phyloP scores from a whole-genome alignment of 2,329 filamentous ascomycete species.

The Diaporthe ampelina region DNA sequence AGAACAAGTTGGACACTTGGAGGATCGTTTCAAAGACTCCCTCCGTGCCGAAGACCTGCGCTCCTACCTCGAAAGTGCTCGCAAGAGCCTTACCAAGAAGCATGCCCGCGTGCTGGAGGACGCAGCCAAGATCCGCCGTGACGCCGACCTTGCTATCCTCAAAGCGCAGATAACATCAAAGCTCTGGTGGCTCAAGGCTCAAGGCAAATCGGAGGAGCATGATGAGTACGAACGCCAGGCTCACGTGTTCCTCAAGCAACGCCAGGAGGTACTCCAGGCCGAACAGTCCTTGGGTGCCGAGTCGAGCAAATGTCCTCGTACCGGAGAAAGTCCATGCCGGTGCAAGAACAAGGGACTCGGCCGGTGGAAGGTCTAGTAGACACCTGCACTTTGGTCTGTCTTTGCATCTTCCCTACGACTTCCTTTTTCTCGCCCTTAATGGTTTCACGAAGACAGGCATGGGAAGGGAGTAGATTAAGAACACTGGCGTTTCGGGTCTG shows the following conservation, averaged over 20 bases:
- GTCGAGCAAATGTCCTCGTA: slow-evolving; percentile 21
- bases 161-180: slow-evolving; percentile 69
- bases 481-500: slow-evolving; percentile 32
- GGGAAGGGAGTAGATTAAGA: slow-evolving; percentile 27
- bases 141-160: slow-evolving; percentile 61
- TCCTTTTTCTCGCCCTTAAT: slow-evolving; percentile 8
- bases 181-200: slow-evolving; percentile 69
- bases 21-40: slow-evolving; percentile 46
- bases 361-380: slow-evolving; percentile 39
- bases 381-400: slow-evolving; percentile 8
- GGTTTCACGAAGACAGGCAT: slow-evolving; percentile 14
- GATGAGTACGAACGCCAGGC: slow-evolving; percentile 64
- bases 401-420: slow-evolving; percentile 11
- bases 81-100: slow-evolving; percentile 50
- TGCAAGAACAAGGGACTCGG: slow-evolving; percentile 32
- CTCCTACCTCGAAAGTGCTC: slow-evolving; percentile 48
- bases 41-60: slow-evolving; percentile 45
- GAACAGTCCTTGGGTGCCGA: slow-evolving; percentile 46
- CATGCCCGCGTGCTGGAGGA: slow-evolving; percentile 49
- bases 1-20: slow-evolving; percentile 44
- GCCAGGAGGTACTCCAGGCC: slow-evolving; percentile 51
- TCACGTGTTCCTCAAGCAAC: slow-evolving; percentile 56
- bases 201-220: slow-evolving; percentile 61
- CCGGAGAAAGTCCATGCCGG: slow-evolving; percentile 31
- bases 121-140: slow-evolving; percentile 48